phyloP scores from a whole-genome alignment of 345 rosid species.

The Cardiospermum halicacabum region DNA sequence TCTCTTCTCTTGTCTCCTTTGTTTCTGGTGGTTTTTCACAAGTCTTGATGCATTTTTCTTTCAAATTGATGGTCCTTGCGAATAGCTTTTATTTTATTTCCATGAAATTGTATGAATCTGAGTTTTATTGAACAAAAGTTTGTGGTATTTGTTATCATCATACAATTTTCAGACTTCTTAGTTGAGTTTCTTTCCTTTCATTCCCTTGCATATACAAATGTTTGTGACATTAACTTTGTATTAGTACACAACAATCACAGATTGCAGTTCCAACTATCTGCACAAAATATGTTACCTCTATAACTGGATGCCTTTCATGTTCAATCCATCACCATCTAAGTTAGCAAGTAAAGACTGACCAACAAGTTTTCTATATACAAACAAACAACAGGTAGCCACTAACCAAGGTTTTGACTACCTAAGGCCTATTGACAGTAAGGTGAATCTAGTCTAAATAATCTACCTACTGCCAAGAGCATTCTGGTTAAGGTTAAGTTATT shows the following conservation, averaged over 20 bases:
- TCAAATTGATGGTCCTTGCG: too few species aligned
- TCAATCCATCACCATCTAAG: constrained; percentile 11
- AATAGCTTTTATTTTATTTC: too few species aligned
- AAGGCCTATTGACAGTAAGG: background rate
- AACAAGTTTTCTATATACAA: constrained; percentile 19
- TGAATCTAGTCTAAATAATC: background rate
- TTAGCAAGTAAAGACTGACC: constrained; percentile 15
- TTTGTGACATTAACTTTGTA: background rate
- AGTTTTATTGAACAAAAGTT: too few species aligned
- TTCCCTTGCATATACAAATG: background rate
- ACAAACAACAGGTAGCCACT: constrained; percentile 5
- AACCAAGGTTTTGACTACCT: background rate
- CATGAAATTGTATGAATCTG: too few species aligned
- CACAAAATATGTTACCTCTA: background rate
- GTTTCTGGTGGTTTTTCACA: too few species aligned
- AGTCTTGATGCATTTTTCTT: too few species aligned
- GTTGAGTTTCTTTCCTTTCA: background rate
- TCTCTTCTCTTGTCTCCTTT: too few species aligned
- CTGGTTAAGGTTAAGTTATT: constrained; percentile 4
- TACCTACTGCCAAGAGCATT: background rate
- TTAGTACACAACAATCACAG: background rate
- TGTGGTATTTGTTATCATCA: too few species aligned
- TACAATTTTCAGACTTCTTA: background rate
- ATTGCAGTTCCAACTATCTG: background rate
- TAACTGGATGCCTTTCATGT: background rate